A percentile compares a stretch with the other conserved stretches of the same genome.
These are phyloP conservation scores for Gleditsia sinensis DNA, from an alignment of 306 rosid genomes.

Conservation along the genomic window DNA sequence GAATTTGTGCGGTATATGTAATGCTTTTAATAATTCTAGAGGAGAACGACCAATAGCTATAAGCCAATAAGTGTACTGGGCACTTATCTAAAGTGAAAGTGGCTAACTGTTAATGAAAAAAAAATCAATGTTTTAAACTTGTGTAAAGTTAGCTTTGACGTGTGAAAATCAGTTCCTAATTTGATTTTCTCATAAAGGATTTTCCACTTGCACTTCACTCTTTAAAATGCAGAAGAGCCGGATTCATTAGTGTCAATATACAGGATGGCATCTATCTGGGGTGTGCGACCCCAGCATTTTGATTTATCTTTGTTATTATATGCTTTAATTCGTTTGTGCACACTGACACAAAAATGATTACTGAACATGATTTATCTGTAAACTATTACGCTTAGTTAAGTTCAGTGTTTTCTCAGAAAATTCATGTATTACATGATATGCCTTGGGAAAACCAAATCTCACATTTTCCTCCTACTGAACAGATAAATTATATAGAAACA, in stretches of 20 bases:
- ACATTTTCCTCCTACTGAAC: background rate
- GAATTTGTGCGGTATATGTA: background rate
- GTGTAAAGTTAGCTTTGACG: too few relatives aligned
- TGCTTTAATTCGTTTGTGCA: background rate
- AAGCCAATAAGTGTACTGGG: background rate
- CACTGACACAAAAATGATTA: background rate
- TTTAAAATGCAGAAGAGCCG: too few relatives aligned
- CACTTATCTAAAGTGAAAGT: too few relatives aligned
- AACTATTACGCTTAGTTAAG: background rate
- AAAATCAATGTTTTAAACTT: too few relatives aligned
- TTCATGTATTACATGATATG: background rate
- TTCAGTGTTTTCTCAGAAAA: too few relatives aligned
- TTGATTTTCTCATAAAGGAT: too few relatives aligned
- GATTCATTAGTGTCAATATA: constrained; percentile 9
- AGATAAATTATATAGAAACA: background rate
- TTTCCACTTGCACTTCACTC: too few relatives aligned
- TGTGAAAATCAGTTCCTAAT: too few relatives aligned
- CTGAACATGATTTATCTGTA: background rate
- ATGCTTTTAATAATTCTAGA: background rate
- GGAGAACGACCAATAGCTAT: background rate
- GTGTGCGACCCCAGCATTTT: background rate
- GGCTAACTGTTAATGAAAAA: too few relatives aligned
- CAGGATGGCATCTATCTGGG: constrained; percentile 4
- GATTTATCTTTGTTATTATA: background rate
- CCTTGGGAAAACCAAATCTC: background rate